A percentile compares a stretch with the other conserved stretches of the same genome.
Conservation (phyloP, 805 yeast species). For the Saccharomyces kudriavzevii region DNA sequence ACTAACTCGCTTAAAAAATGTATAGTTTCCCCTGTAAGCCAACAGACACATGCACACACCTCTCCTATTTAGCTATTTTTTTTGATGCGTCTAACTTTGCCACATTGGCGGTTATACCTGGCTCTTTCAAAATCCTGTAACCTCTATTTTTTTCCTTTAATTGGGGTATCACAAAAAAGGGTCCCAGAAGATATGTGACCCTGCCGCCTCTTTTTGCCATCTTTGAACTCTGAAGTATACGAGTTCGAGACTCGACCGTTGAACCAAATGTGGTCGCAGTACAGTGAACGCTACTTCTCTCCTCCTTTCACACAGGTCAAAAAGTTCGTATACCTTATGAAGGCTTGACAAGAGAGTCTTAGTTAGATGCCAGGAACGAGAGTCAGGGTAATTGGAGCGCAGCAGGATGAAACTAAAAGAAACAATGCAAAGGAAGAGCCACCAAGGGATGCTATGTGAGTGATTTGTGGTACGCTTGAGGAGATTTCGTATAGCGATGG, state of each 20-base stretch:
- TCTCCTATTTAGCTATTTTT: background rate
- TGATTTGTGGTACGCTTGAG: background rate
- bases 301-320: background rate
- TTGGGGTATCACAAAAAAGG: background rate
- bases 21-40: background rate
- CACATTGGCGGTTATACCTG: background rate
- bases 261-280: too few species aligned
- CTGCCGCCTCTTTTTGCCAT: background rate
- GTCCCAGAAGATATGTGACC: background rate
- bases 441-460: background rate
- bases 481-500: background rate
- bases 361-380: background rate
- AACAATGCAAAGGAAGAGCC: background rate
- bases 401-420: background rate
- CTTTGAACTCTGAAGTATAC: background rate
- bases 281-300: background rate
- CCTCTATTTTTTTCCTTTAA: background rate
- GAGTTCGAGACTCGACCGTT: background rate
- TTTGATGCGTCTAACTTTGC: background rate
- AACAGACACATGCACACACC: background rate
- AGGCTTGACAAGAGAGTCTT: background rate
- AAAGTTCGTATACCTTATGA: background rate
- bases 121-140: background rate
- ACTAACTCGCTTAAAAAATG: background rate
- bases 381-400: background rate